These are phyloP conservation scores for Mycena leptocephala DNA, from an alignment of 768 basidiomycete species.

Conservation along the genomic window DNA sequence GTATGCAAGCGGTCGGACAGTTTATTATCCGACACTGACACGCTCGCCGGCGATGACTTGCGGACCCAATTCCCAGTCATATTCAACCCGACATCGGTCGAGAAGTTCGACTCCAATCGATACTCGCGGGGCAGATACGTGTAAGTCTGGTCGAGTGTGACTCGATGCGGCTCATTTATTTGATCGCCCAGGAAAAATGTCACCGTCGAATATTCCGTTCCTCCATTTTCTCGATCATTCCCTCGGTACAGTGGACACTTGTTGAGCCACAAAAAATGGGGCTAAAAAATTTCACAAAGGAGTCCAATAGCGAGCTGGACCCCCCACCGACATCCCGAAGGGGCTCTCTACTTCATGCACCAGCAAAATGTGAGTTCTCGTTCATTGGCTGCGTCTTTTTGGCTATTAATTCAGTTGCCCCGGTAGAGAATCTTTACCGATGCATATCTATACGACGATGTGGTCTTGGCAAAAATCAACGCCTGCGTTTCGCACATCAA, in stretches of 20 bases:
- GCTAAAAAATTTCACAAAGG: not conserved
- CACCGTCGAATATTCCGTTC: not conserved
- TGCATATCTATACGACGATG: slow-evolving; percentile 6
- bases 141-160: not conserved
- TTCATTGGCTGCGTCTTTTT: not conserved
- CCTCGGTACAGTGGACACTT: not conserved
- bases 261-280: not conserved
- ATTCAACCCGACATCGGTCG: not conserved
- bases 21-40: not conserved
- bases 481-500: not conserved
- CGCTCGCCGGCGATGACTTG: not conserved
- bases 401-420: not conserved
- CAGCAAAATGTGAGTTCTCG: not conserved
- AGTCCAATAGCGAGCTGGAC: not conserved
- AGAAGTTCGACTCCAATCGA: not conserved
- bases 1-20: not conserved
- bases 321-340: slow-evolving; percentile 5
- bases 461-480: not conserved
- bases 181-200: not conserved
- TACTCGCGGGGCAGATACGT: not conserved
- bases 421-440: not conserved
- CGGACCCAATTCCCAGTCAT: not conserved
- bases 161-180: not conserved
- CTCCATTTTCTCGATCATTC: not conserved
- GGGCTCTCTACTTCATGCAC: not conserved